A percentile compares a stretch with the other conserved stretches of the same genome.
These are phyloP conservation scores for Corrigiola litoralis DNA, from an alignment of 179 eudicot species.

Conservation along the genomic window DNA sequence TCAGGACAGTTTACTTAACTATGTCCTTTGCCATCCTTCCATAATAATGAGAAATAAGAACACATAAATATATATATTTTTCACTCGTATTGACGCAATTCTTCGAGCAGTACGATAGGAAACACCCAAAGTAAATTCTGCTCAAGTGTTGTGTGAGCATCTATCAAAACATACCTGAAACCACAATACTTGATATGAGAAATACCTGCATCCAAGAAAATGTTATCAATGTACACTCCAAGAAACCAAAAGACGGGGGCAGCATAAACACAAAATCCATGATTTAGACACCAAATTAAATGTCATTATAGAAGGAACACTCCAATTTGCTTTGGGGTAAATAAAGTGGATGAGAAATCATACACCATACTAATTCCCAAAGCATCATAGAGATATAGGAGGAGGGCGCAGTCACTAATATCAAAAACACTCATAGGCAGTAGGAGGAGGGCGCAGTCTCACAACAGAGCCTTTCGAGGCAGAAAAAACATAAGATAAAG, in stretches of 20 bases:
- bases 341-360: too few relatives aligned
- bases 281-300: neutral
- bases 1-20: neutral
- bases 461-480: too few relatives aligned
- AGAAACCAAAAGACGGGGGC: too few relatives aligned
- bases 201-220: constrained; percentile 55
- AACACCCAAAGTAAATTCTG: neutral
- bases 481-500: too few relatives aligned
- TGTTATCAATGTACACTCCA: constrained; percentile 9
- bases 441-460: too few relatives aligned
- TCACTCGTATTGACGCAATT: too few relatives aligned
- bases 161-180: constrained; percentile 61
- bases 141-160: neutral
- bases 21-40: neutral
- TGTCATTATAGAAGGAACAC: neutral
- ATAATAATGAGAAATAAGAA: neutral
- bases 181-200: constrained; percentile 49
- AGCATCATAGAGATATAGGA: too few relatives aligned
- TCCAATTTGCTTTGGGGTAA: too few relatives aligned
- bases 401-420: too few relatives aligned
- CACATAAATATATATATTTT: neutral
- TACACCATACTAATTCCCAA: too few relatives aligned
- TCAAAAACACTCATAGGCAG: too few relatives aligned
- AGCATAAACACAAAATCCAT: neutral
- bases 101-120: too few relatives aligned